These are phyloP conservation scores for Artemisia annua DNA, from an alignment of 129 eudicot genomes.

Conservation along the genomic window DNA sequence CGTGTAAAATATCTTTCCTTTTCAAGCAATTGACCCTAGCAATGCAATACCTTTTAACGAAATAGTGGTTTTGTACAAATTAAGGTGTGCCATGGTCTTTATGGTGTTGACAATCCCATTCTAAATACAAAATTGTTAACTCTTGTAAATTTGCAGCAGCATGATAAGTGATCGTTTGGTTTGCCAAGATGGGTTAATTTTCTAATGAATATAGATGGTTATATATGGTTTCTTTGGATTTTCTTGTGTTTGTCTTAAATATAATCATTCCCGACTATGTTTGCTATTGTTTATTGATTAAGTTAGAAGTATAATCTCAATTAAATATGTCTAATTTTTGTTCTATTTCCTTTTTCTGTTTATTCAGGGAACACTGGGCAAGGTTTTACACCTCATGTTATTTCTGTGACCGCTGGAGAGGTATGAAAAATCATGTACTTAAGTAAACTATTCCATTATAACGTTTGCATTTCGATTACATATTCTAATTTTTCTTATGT, in stretches of 20 bases:
- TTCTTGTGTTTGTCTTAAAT: background rate
- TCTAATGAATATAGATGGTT: background rate
- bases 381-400: slow-evolving; percentile 63
- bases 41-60: too few species aligned
- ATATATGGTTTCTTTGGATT: too few species aligned
- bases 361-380: slow-evolving; percentile 61
- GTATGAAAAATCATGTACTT: slow-evolving; percentile 36
- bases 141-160: background rate
- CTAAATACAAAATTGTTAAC: background rate
- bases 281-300: slow-evolving; percentile 3
- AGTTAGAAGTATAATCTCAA: background rate
- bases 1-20: too few species aligned
- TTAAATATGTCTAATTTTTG: background rate
- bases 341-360: slow-evolving; percentile 17
- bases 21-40: too few species aligned
- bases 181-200: background rate
- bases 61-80: background rate
- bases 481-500: background rate
- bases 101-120: background rate
- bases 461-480: background rate
- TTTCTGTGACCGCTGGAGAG: slow-evolving; percentile 74
- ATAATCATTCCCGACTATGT: background rate
- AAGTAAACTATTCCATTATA: background rate
- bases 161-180: background rate
- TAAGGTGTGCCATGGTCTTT: background rate